These are phyloP conservation scores for Candida ponderosae DNA, from an alignment of 805 yeast species.

Conservation along the genomic window DNA sequence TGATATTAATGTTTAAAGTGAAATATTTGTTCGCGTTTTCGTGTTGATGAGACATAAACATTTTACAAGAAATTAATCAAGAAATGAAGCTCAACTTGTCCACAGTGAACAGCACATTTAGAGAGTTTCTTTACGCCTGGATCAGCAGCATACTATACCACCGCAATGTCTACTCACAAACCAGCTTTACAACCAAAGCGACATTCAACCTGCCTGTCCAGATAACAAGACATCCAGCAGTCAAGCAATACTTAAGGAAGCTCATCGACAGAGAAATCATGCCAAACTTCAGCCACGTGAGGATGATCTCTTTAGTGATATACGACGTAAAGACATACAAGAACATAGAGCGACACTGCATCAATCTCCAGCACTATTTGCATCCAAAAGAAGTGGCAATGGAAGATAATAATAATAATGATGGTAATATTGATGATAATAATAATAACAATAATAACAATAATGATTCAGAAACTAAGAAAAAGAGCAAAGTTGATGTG, in stretches of 20 bases:
- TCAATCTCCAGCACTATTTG: conserved; percentile 24
- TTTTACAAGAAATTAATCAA: too few species aligned
- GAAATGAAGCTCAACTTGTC: background rate
- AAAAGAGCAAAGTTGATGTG: too few species aligned
- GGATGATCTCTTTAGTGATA: conserved; percentile 29
- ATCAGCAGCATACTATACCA: conserved; percentile 48
- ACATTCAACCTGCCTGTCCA: conserved; percentile 35
- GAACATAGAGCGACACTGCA: conserved; percentile 31
- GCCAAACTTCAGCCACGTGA: conserved; percentile 17
- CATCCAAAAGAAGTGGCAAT: conserved; percentile 1
- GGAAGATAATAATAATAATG: background rate
- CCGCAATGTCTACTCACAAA: conserved; percentile 43
- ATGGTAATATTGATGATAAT: background rate
- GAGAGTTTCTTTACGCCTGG: conserved; percentile 43
- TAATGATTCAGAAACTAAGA: too few species aligned
- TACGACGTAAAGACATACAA: conserved; percentile 21
- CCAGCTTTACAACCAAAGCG: conserved; percentile 35
- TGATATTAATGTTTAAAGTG: too few species aligned
- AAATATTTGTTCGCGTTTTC: too few species aligned
- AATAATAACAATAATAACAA: too few species aligned
- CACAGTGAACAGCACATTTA: conserved; percentile 19
- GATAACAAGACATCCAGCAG: conserved; percentile 37
- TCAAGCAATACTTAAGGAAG: conserved; percentile 34
- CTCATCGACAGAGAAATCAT: conserved; percentile 20
- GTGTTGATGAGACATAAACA: too few species aligned